Conservation (phyloP, 352 stramenopile species). For the Phytopythium mirpurense region DNA sequence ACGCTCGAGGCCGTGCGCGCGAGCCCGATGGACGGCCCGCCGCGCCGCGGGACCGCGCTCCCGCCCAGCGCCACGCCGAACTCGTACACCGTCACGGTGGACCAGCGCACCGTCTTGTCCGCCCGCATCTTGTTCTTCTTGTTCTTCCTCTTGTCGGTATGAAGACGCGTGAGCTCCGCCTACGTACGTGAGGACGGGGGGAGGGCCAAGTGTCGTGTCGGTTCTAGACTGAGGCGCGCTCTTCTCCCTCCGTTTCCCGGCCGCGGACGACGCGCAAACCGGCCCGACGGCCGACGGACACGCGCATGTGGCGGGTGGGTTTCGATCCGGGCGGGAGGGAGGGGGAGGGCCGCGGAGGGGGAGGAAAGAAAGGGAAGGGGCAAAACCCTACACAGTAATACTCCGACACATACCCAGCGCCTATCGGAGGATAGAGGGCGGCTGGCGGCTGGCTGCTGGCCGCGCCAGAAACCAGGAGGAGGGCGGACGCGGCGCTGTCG, state of each 20-base stretch:
- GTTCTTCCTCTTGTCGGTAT: neutral
- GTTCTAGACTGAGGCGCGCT: neutral
- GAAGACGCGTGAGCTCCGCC: neutral
- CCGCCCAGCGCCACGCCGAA: slow-evolving; percentile 50
- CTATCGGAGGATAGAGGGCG: no score
- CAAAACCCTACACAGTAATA: no score
- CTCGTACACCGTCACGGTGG: slow-evolving; percentile 60
- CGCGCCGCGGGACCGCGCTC: slow-evolving; percentile 41
- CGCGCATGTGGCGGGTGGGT: slow-evolving; percentile 9
- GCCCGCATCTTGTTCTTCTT: slow-evolving; percentile 10
- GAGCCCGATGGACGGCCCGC: slow-evolving; percentile 44
- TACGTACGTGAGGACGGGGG: no score
- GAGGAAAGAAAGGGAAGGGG: slow-evolving; percentile 1
- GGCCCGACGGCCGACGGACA: slow-evolving; percentile 4
- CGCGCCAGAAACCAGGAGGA: neutral
- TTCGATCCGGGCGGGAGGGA: neutral
- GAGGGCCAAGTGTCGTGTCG: no score
- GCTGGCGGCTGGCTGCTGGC: no score
- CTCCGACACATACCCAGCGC: neutral
- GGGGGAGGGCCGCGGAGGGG: neutral
- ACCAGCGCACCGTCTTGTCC: slow-evolving; percentile 47
- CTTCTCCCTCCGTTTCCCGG: neutral
- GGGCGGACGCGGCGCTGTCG: neutral
- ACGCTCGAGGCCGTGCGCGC: slow-evolving; percentile 31
- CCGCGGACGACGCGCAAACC: neutral